Base-by-base conservation (phyloP, 345 rosid species). In the Gossypium thurberi region DNA sequence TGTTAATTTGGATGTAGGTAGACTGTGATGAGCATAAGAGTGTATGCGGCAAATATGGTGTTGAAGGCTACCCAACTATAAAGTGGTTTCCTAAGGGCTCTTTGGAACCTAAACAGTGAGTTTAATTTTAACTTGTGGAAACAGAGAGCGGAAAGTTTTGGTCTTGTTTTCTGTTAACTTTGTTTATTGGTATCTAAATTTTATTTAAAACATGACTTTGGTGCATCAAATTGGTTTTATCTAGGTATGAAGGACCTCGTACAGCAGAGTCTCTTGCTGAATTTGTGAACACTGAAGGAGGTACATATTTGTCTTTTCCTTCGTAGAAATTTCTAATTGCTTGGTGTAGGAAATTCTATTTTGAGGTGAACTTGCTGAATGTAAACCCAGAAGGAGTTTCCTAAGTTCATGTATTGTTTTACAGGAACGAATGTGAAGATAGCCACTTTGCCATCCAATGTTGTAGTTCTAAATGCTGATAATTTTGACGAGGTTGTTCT, bases 71-170 rank as follows among this genome's bases (percentile, higher is more conserved):
- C 77, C 99, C 98, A 17, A 91, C 97, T 2, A 60, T 95, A 70
- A 87, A 92, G 23, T 95, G 99, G 99, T 95, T 95, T 79, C 91
- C 97, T 25, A 95, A 95, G 82, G 99, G 99, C 63, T 88, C 97
- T 55, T 81, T 91, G 77, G 98, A 95, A 66, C 91, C 98, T 70
- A 89, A 91, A 79, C 89, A 89, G 98, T 94, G 83, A 88, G 90
- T 71, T 21, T 57, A 26, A 17, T 73, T 33, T 42, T 42, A 6
- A 59, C 72, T 56, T 58, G 14, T 10, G 9, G 8, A 6, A 14
- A 46, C 15, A 56, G 33, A 74, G 11, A 2, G 18, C 20, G 7
- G 20, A 66, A 47, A 44, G 13, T 46, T 66, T 66, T 43, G 10
- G 53, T 53, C 40, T 52, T 44, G 25, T 13, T 71, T 15, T 71